Conservation (phyloP, 1,139 yeast genomes). For the Sugiyamaella xylanicola region DNA sequence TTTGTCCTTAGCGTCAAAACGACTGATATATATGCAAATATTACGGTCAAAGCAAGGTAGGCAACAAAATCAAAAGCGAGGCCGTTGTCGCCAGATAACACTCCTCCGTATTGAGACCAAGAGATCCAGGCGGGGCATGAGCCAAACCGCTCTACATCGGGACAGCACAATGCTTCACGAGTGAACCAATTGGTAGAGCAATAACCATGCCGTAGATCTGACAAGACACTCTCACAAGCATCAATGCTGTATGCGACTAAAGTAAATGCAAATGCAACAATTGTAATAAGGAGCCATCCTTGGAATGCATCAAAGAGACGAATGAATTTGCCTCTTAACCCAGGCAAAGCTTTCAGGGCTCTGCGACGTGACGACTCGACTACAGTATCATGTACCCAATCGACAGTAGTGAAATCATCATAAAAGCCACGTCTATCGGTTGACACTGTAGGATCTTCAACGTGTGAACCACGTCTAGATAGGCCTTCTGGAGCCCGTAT, state of each 20-base stretch:
- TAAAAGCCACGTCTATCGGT: conserved; percentile 38
- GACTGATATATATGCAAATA: conserved; percentile 52
- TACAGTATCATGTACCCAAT: conserved; percentile 60
- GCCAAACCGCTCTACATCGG: conserved; percentile 26
- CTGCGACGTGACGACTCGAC: conserved; percentile 52
- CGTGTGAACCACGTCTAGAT: background rate
- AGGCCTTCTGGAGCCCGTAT: background rate
- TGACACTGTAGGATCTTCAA: background rate
- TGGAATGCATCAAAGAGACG: conserved; percentile 43
- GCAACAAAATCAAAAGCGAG: conserved; percentile 44
- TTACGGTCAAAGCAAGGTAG: conserved; percentile 48
- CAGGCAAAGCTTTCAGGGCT: conserved; percentile 44
- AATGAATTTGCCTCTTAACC: conserved; percentile 41
- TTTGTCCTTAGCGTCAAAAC: conserved; percentile 53
- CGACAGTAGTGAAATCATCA: conserved; percentile 70
- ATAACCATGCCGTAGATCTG: conserved; percentile 59
- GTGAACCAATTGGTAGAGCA: conserved; percentile 53
- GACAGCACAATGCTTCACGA: conserved; percentile 52
- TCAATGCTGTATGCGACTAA: conserved; percentile 57
- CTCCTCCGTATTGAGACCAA: conserved; percentile 46
- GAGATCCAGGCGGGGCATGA: conserved; percentile 51
- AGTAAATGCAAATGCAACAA: conserved; percentile 54
- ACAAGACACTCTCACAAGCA: conserved; percentile 52
- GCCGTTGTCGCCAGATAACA: conserved; percentile 12
- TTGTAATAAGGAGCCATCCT: conserved; percentile 55